These are phyloP conservation scores for Irpex sp. DNA, from an alignment of 1,284 basidiomycete genomes.

Conservation along the genomic window DNA sequence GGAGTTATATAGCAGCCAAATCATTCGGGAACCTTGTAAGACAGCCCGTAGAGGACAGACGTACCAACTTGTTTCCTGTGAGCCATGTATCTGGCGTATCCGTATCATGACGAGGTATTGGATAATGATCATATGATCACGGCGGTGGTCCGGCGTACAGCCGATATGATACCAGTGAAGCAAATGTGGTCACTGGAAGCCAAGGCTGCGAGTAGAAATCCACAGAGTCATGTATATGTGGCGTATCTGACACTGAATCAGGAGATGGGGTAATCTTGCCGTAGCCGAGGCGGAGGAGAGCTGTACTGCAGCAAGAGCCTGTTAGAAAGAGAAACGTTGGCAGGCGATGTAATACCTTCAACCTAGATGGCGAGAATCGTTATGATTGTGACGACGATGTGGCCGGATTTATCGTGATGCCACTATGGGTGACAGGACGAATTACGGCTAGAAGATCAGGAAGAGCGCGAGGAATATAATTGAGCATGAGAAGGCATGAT, in stretches of 20 bases:
- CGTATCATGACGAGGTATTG: neutral
- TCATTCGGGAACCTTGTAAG: neutral
- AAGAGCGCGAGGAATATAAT: neutral
- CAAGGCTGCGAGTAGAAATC: neutral
- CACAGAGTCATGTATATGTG: neutral
- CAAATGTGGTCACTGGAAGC: neutral
- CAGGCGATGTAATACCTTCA: too few relatives aligned
- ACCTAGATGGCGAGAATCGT: neutral
- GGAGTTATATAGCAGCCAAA: neutral
- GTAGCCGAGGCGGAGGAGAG: neutral
- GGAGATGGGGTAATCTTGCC: neutral
- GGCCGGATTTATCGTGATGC: neutral
- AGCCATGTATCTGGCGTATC: conserved; percentile 1
- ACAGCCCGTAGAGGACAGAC: neutral
- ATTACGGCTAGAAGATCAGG: neutral
- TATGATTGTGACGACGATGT: neutral
- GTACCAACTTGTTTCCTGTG: neutral
- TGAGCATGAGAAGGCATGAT: neutral
- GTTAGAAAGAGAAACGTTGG: too few relatives aligned
- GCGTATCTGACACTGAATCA: conserved; percentile 7
- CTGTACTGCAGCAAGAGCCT: too few relatives aligned
- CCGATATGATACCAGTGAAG: conserved; percentile 5
- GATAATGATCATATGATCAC: conserved; percentile 3
- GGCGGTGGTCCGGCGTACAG: conserved; percentile 1
- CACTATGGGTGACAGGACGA: neutral